Percentiles rank a stretch among this genome's conserved stretches.
These are phyloP conservation scores for Perilla frutescens DNA, from an alignment of 257 asterid species.

Conservation along the genomic window DNA sequence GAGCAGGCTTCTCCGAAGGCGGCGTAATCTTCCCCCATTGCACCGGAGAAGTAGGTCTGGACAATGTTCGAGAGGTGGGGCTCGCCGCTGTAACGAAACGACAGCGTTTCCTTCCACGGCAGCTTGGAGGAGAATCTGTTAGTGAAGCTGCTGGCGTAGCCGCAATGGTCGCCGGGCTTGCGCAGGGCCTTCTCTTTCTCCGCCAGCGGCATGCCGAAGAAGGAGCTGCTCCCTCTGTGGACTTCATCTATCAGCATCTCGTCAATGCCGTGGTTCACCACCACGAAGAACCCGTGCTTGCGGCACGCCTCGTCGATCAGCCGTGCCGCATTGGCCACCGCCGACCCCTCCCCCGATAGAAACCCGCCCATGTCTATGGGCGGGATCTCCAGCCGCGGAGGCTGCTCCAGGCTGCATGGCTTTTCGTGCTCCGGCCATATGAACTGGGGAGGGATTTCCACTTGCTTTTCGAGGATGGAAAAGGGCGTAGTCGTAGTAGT, in stretches of 20 bases:
- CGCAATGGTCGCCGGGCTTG: constrained; percentile 65
- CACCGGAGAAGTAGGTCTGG: constrained; percentile 46
- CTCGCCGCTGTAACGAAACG: constrained; percentile 56
- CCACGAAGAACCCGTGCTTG: constrained; percentile 66
- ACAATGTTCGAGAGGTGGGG: constrained; percentile 33
- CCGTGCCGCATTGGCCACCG: constrained; percentile 38
- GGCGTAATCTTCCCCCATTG: constrained; percentile 57
- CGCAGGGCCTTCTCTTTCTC: constrained; percentile 61
- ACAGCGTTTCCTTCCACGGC: constrained; percentile 89
- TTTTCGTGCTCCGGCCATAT: constrained; percentile 76
- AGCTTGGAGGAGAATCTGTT: constrained; percentile 73
- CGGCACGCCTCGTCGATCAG: constrained; percentile 62
- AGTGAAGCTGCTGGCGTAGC: constrained; percentile 83
- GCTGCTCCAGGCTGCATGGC: constrained; percentile 46
- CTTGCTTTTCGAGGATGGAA: constrained; percentile 50
- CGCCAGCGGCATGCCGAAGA: constrained; percentile 53
- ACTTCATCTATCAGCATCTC: constrained; percentile 52
- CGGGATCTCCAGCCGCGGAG: constrained; percentile 59
- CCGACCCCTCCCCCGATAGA: constrained; percentile 53
- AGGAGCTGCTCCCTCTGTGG: constrained; percentile 43
- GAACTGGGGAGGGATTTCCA: constrained; percentile 70
- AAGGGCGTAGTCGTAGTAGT: constrained; percentile 13
- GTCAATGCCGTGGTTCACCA: constrained; percentile 75
- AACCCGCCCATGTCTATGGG: constrained; percentile 55
- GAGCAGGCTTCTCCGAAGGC: constrained; percentile 44